Evolutionary conservation across 805 yeast species (phyloP).

Genomic region (Pichia kluyveri): DNA sequence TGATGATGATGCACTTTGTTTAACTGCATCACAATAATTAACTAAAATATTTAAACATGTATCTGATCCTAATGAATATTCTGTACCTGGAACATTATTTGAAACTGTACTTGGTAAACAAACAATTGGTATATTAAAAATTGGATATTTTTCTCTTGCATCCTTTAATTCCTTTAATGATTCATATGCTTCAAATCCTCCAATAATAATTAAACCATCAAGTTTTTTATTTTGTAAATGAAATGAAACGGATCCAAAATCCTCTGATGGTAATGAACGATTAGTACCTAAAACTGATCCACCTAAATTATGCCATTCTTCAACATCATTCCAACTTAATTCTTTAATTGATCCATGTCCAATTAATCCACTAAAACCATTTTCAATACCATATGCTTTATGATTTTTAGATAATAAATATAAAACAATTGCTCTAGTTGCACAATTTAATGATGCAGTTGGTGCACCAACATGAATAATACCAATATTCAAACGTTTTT

Average conservation of each 20-base stretch:
- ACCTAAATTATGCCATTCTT: slow-evolving; percentile 81
- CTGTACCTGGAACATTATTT: slow-evolving; percentile 98
- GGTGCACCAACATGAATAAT: slow-evolving; percentile 95
- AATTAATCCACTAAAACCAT: slow-evolving; percentile 87
- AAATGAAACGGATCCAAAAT: slow-evolving; percentile 85
- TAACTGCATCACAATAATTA: slow-evolving; percentile 89
- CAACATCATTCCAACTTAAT: slow-evolving; percentile 77
- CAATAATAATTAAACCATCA: slow-evolving; percentile 85
- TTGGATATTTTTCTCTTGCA: slow-evolving; percentile 74
- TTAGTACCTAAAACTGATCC: slow-evolving; percentile 98
- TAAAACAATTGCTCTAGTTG: slow-evolving; percentile 81
- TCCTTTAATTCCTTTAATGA: slow-evolving; percentile 74
- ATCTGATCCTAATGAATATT: slow-evolving; percentile 89
- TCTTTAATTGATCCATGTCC: slow-evolving; percentile 78
- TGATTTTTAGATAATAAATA: slow-evolving; percentile 90
- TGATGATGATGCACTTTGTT: slow-evolving; percentile 90
- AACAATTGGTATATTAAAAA: slow-evolving; percentile 90
- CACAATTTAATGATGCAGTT: slow-evolving; percentile 92
- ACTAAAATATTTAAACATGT: slow-evolving; percentile 90
- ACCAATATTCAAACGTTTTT: slow-evolving; percentile 61
- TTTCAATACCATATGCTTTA: slow-evolving; percentile 79
- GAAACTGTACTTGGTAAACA: slow-evolving; percentile 93
- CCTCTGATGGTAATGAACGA: slow-evolving; percentile 74
- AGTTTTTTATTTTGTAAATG: slow-evolving; percentile 82
- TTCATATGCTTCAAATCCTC: slow-evolving; percentile 95